Percentiles rank a stretch among this genome's conserved stretches.
Conservation (phyloP, 371 early-diverging fungal species). For the Mortierella sp. region DNA sequence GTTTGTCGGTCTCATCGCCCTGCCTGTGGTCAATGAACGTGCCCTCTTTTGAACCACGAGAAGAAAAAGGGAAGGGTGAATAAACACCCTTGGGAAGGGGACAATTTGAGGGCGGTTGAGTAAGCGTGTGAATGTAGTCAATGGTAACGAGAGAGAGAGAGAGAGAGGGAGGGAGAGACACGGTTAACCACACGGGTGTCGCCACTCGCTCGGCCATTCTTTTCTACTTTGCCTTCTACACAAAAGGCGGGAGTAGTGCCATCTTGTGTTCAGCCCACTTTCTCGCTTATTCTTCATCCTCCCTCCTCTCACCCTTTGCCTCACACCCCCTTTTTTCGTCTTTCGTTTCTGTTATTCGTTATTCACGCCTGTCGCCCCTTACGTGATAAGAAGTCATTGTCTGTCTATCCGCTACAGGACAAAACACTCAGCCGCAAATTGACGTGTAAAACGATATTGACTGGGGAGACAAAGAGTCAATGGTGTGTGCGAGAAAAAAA, state of each 20-base stretch:
- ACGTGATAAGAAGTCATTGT: background rate
- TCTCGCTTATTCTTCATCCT: background rate
- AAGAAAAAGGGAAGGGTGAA: background rate
- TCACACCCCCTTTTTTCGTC: background rate
- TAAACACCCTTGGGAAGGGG: background rate
- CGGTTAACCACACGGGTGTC: background rate
- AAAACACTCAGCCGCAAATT: background rate
- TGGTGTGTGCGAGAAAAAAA: background rate
- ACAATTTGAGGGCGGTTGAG: background rate
- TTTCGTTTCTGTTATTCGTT: background rate
- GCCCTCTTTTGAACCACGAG: background rate
- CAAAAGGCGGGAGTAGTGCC: background rate
- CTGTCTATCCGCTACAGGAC: background rate
- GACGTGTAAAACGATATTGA: background rate
- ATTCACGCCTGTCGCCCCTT: constrained; percentile 6
- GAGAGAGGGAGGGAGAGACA: background rate
- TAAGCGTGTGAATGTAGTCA: background rate
- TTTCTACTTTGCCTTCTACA: background rate
- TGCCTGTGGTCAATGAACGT: constrained; percentile 3
- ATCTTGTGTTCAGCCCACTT: background rate
- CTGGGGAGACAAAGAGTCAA: background rate
- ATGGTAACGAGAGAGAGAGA: background rate
- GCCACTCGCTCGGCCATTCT: background rate
- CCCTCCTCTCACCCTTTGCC: background rate
- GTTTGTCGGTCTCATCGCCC: background rate